phyloP scores from a whole-genome alignment of 257 asterid genomes.

The Echites panduratus region DNA sequence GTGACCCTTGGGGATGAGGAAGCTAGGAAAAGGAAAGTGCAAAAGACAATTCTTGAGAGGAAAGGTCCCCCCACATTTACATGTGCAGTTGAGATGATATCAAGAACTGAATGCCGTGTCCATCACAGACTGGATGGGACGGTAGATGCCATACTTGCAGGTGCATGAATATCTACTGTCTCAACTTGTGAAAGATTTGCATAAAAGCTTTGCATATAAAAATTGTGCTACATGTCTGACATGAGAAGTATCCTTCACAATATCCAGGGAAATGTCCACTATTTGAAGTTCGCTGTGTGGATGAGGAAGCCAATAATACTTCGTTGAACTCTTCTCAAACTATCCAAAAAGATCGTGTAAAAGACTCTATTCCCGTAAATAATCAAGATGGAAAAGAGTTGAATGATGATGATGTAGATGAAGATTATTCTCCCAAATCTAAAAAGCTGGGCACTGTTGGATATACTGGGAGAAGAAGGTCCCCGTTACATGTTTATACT shows the following conservation, averaged over 20 bases:
- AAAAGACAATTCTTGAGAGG: constrained; percentile 96
- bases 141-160: constrained; percentile 87
- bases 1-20: constrained; percentile 99
- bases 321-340: constrained; percentile 24
- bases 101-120: constrained; percentile 83
- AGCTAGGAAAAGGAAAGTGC: constrained; percentile 97
- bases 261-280: constrained; percentile 69
- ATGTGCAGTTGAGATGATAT: constrained; percentile 89
- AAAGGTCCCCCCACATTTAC: constrained; percentile 95
- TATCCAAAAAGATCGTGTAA: constrained; percentile 25
- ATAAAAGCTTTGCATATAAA: background rate
- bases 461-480: constrained; percentile 34
- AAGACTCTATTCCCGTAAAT: constrained; percentile 20
- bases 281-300: constrained; percentile 65
- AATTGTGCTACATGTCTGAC: background rate
- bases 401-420: constrained; percentile 38
- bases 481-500: constrained; percentile 52
- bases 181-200: background rate
- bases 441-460: constrained; percentile 34
- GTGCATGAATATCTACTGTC: constrained; percentile 26
- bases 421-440: constrained; percentile 30
- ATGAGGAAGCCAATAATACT: constrained; percentile 31
- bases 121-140: constrained; percentile 89
- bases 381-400: constrained; percentile 25
- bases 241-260: constrained; percentile 22